Conservation (phyloP, 768 basidiomycete genomes). For the Lactifluus subvellereus region DNA sequence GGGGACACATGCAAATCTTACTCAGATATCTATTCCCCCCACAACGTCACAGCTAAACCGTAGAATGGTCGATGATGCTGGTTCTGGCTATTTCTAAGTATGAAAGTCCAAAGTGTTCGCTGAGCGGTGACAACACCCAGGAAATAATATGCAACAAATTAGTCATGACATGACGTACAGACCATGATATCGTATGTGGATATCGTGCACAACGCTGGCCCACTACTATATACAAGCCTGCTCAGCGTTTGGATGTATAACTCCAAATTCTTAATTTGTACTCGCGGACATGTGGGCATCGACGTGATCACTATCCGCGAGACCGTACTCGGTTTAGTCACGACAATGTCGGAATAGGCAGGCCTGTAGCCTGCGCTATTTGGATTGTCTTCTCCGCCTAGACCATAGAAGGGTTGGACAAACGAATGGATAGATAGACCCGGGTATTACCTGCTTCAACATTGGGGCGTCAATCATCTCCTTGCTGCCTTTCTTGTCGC, state of each 20-base stretch:
- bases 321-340: neutral
- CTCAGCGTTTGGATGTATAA: neutral
- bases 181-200: neutral
- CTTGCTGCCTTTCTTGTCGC: conserved; percentile 42
- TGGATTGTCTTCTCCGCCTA: conserved; percentile 22
- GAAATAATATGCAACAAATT: neutral
- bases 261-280: neutral
- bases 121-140: neutral
- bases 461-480: conserved; percentile 93
- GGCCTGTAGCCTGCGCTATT: conserved; percentile 16
- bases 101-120: neutral
- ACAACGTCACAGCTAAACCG: neutral
- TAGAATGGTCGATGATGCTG: neutral
- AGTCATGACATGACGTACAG: neutral
- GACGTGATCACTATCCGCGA: neutral
- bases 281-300: neutral
- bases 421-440: neutral
- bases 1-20: neutral
- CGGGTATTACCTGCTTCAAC: conserved; percentile 63
- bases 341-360: conserved; percentile 11
- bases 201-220: neutral
- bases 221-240: neutral
- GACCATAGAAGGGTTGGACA: neutral
- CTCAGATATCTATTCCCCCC: neutral
- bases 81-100: neutral